A percentile compares a stretch with the other conserved stretches of the same genome.
These are phyloP conservation scores for Echria macrotheca DNA, from an alignment of 495 filamentous ascomycete genomes.

Conservation along the genomic window DNA sequence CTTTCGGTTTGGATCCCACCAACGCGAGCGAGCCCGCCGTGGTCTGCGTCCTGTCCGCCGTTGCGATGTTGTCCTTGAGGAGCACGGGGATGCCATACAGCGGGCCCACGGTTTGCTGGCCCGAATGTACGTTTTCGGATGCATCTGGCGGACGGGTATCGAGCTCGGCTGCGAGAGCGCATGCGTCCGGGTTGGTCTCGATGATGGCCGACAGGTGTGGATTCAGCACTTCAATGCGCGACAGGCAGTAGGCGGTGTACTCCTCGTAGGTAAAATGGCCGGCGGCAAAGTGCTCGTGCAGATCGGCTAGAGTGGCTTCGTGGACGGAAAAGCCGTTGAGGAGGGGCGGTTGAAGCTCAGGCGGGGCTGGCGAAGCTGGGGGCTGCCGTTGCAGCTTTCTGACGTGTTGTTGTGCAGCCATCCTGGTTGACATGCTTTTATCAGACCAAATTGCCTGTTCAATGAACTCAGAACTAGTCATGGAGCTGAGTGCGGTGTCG, in stretches of 20 bases:
- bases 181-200: background rate
- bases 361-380: too few relatives aligned
- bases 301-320: background rate
- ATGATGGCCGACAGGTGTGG: background rate
- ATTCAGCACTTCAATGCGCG: background rate
- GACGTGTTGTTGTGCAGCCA: too few relatives aligned
- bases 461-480: too few relatives aligned
- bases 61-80: conserved; percentile 36
- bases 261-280: background rate
- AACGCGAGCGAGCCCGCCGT: conserved; percentile 50
- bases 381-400: too few relatives aligned
- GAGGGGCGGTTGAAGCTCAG: background rate
- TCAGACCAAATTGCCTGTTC: too few relatives aligned
- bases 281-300: background rate
- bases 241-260: background rate
- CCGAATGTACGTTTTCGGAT: too few relatives aligned
- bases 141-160: too few relatives aligned
- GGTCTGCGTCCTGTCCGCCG: conserved; percentile 17
- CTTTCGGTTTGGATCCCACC: conserved; percentile 34
- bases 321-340: background rate
- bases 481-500: too few relatives aligned
- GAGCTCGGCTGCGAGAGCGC: background rate
- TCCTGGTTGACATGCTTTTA: too few relatives aligned
- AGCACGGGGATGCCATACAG: conserved; percentile 36
- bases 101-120: background rate